Percentiles rank a stretch among this genome's conserved stretches.
These are phyloP conservation scores for Perilla frutescens DNA, from an alignment of 257 asterid genomes.

Conservation along the genomic window DNA sequence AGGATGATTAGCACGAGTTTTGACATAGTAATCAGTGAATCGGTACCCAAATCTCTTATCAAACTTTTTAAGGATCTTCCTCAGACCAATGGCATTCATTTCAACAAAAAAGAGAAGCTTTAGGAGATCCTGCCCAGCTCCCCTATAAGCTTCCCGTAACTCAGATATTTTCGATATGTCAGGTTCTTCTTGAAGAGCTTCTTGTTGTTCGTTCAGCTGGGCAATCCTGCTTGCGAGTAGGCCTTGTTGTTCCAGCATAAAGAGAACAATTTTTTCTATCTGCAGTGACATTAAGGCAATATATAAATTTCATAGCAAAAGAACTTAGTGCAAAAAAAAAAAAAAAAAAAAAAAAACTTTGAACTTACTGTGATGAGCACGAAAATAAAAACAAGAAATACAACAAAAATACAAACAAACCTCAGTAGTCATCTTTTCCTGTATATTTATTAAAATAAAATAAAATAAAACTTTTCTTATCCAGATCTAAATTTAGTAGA, in stretches of 20 bases:
- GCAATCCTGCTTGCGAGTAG: conserved; percentile 76
- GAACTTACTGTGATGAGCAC: neutral
- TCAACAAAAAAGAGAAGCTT: conserved; percentile 92
- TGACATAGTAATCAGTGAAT: conserved; percentile 94
- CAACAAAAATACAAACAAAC: conserved; percentile 5
- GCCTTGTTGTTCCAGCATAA: conserved; percentile 97
- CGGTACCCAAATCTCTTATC: conserved; percentile 93
- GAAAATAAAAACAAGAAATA: neutral
- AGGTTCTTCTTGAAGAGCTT: conserved; percentile 77
- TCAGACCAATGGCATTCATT: conserved; percentile 89
- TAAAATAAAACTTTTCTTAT: neutral
- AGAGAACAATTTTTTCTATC: conserved; percentile 96
- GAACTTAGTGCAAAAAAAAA: neutral
- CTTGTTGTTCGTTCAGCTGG: conserved; percentile 75
- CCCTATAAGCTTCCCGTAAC: conserved; percentile 87
- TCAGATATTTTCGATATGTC: conserved; percentile 78
- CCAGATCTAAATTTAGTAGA: conserved; percentile 5
- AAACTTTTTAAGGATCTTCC: conserved; percentile 95
- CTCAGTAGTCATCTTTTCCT: neutral
- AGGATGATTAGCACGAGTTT: conserved; percentile 82
- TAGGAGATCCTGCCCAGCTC: conserved; percentile 85
- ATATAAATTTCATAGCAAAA: conserved; percentile 8
- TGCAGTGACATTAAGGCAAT: conserved; percentile 42
- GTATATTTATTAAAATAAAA: neutral
- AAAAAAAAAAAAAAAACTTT: neutral